Evolutionary conservation across 1,284 basidiomycete genomes (phyloP), one percentile per base, ranked within the genome.

Genomic region (Sporisorium scitamineum): DNA sequence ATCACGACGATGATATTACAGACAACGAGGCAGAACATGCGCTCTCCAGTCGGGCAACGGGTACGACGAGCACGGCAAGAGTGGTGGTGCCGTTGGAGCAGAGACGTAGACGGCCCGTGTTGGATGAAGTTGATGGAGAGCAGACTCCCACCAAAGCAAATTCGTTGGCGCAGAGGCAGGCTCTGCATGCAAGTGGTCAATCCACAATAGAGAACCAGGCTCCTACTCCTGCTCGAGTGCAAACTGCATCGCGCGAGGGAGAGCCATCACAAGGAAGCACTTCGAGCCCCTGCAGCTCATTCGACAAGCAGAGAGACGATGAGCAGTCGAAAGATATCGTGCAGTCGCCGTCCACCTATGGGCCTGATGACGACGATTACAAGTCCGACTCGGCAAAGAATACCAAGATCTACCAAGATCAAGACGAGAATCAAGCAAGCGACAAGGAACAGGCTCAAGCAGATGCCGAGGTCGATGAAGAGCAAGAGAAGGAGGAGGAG

Each of bases 101-200:
- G 39, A 50, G 70, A 22, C 55, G 70, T 2, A 51, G 53, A 24
- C 61, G 24, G 18, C 14, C 47, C 26, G n/a, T 54, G 20, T n/a
- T 61, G 32, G 63, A 66, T 2, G 65, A 73, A 5, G 54, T 31
- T 3, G 73, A 76, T 20, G 70, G 70, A 9, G 74, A 76, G 50
- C 65, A 72, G 44, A 76, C 69, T 8, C 69, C 69, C 20, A 72
- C 74, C 3, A 76, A 70, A 41, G 51, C 68, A 2, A 67, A 50
- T 18, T 54, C 60, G 2, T 6, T 54, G 31, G 45, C 61, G 26
- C 53, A 22, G 20, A 47, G 31, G 52, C 58, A 55, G 41, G 7
- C 31, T 18, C 14, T 45, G 24, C 66, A 32, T 4, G 31, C 18
- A 13, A 41, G 11, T n/a, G 24, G 50, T 18, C 54, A 26, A 3